These are phyloP conservation scores for Zygoascus bituminiphila DNA, from an alignment of 805 yeast genomes.

Conservation along the genomic window DNA sequence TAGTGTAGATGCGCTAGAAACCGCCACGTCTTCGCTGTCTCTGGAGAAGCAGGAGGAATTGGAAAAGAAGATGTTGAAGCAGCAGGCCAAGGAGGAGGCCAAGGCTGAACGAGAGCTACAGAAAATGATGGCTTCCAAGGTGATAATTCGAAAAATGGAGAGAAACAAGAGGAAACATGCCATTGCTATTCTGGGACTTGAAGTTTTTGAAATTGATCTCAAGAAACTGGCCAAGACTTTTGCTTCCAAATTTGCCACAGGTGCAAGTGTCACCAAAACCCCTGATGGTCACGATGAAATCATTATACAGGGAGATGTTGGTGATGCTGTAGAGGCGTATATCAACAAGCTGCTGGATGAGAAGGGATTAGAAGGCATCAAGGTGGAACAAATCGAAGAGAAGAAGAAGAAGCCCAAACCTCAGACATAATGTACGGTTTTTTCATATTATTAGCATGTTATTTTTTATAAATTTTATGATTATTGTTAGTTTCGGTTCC, in stretches of 20 bases:
- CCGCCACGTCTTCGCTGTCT: slow-evolving; percentile 40
- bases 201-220: slow-evolving; percentile 79
- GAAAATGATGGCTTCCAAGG: slow-evolving; percentile 71
- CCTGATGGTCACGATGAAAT: slow-evolving; percentile 90
- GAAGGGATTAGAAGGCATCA: slow-evolving; percentile 73
- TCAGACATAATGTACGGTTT: background rate
- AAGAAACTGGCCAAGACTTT: slow-evolving; percentile 87
- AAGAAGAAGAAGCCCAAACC: slow-evolving; percentile 59
- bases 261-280: slow-evolving; percentile 83
- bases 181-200: slow-evolving; percentile 79
- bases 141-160: slow-evolving; percentile 76
- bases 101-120: slow-evolving; percentile 75
- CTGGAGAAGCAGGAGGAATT: slow-evolving; percentile 77
- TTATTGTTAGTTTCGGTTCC: too few relatives aligned
- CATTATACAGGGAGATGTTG: slow-evolving; percentile 89
- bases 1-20: slow-evolving; percentile 44
- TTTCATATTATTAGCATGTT: background rate
- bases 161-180: slow-evolving; percentile 84
- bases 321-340: slow-evolving; percentile 79
- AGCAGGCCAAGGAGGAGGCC: slow-evolving; percentile 64
- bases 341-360: slow-evolving; percentile 64
- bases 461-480: too few relatives aligned
- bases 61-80: slow-evolving; percentile 71
- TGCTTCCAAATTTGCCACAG: slow-evolving; percentile 92
- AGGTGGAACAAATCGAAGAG: slow-evolving; percentile 83